These are phyloP conservation scores for Yamadazyma blattariae DNA, from an alignment of 1,139 yeast genomes.

Conservation along the genomic window DNA sequence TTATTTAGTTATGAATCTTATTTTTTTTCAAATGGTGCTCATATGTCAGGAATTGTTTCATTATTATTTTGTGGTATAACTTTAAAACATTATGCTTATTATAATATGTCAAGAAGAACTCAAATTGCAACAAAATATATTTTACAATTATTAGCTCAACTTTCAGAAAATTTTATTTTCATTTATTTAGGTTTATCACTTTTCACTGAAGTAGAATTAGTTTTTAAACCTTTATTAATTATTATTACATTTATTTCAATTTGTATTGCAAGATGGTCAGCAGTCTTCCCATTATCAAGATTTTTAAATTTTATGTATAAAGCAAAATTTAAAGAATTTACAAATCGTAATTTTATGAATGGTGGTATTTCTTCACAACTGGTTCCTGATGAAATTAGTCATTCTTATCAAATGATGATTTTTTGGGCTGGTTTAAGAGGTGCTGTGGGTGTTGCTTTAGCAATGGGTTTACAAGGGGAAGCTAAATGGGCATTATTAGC, in stretches of 20 bases:
- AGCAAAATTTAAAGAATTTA: conserved; percentile 45
- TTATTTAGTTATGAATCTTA: conserved; percentile 94
- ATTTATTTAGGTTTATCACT: conserved; percentile 91
- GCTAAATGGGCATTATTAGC: conserved; percentile 86
- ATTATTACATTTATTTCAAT: conserved; percentile 87
- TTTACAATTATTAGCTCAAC: conserved; percentile 89
- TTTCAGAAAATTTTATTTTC: conserved; percentile 95
- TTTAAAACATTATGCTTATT: conserved; percentile 93
- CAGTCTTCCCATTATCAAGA: conserved; percentile 90
- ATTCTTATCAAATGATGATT: conserved; percentile 96
- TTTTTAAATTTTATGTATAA: conserved; percentile 78
- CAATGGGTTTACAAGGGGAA: conserved; percentile 96
- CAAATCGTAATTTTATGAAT: conserved; percentile 28
- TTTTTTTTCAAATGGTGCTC: conserved; percentile 97
- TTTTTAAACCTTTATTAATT: conserved; percentile 88
- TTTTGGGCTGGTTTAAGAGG: conserved; percentile 99
- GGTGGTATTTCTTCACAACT: conserved; percentile 42
- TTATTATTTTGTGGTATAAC: conserved; percentile 95
- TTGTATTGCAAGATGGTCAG: conserved; percentile 95
- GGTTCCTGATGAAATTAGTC: conserved; percentile 87
- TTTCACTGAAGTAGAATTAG: conserved; percentile 93
- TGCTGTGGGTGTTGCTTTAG: conserved; percentile 98
- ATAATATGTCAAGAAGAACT: conserved; percentile 94
- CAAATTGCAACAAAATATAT: conserved; percentile 95
- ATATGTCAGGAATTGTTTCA: conserved; percentile 98